These are phyloP conservation scores for Phytopythium delawarense DNA, from an alignment of 352 stramenopile genomes.

Conservation along the genomic window DNA sequence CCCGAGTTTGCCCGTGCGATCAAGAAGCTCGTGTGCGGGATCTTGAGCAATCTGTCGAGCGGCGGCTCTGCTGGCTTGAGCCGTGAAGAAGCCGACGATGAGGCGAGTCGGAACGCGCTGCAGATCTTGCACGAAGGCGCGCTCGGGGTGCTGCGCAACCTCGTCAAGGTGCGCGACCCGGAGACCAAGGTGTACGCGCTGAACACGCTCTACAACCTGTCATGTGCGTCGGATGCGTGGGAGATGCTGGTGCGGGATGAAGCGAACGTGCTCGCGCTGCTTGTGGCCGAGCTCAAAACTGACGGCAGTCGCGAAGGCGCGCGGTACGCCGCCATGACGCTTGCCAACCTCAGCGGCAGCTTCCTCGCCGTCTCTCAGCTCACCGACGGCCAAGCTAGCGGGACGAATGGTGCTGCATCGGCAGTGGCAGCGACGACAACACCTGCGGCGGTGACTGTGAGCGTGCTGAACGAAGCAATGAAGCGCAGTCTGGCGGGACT, in stretches of 20 bases:
- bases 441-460: slow-evolving; percentile 20
- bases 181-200: slow-evolving; percentile 84
- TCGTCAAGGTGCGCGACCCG: slow-evolving; percentile 69
- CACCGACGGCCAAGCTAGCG: slow-evolving; percentile 31
- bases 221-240: slow-evolving; percentile 38
- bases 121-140: slow-evolving; percentile 62
- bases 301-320: slow-evolving; percentile 56
- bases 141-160: slow-evolving; percentile 55
- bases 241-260: slow-evolving; percentile 63
- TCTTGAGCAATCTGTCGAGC: slow-evolving; percentile 69
- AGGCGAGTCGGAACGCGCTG: slow-evolving; percentile 4
- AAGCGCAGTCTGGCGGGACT: slow-evolving; percentile 41
- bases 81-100: slow-evolving; percentile 1
- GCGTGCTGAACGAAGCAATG: slow-evolving; percentile 64
- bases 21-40: slow-evolving; percentile 73
- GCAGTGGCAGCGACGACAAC: not conserved
- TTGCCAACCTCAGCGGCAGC: slow-evolving; percentile 63
- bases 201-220: slow-evolving; percentile 82
- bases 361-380: slow-evolving; percentile 53
- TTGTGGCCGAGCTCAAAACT: slow-evolving; percentile 59
- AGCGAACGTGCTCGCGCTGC: slow-evolving; percentile 58
- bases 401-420: not conserved
- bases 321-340: slow-evolving; percentile 54
- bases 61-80: not conserved
- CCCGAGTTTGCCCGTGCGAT: slow-evolving; percentile 66